Base-by-base conservation (phyloP, 2,329 filamentous ascomycete genomes). In the Venturia carpophila region DNA sequence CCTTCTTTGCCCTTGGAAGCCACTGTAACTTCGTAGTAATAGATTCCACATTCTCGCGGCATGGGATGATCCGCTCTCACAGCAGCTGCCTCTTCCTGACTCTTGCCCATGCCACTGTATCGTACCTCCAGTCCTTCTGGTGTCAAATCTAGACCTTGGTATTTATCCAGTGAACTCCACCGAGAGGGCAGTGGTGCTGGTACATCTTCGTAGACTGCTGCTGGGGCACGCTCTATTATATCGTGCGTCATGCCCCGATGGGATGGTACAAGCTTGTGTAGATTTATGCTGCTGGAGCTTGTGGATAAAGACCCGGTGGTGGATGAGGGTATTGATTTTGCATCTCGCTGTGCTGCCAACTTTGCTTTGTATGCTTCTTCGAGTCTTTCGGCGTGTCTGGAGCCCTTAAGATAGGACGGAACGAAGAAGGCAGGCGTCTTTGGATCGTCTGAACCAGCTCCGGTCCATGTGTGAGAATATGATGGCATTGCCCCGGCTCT, bases 1-100 rank as follows among this genome's bases (percentile, higher is more conserved):
- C 84, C 85, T 70, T 90, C 87, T 72, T 87, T 87, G 63, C 84
- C 84, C 71, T 87, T 85, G 9, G 85, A 84, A 62, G 87, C 74
- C 60, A 91, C 83, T 10, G 83, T 84, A 42, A 87, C 80, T 71
- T 99, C 94, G 72, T 87, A 99, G 75, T 99, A 99, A 75, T 96
- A 99, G 67, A 99, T 88, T 1, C 94, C 94, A 69, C 90, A 94
- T 72, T 96, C 89, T 43, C 86, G 82, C 4, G 94, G 92, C 86
- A 97, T 97, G 61, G 87, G 84, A 73, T 92, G 82, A 74, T 99
- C 89, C 37, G 92, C 85, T 65, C 94, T 86, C 66, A 96, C 86
- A 15, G 90, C 85, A 43, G 87, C 91, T 21, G 91, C 90, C 71
- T 88, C 85, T 66, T 42, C 42, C 17, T 81, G 78, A 56, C 83